Conservation (phyloP, 768 basidiomycete genomes). For the Tulasnella sp. region DNA sequence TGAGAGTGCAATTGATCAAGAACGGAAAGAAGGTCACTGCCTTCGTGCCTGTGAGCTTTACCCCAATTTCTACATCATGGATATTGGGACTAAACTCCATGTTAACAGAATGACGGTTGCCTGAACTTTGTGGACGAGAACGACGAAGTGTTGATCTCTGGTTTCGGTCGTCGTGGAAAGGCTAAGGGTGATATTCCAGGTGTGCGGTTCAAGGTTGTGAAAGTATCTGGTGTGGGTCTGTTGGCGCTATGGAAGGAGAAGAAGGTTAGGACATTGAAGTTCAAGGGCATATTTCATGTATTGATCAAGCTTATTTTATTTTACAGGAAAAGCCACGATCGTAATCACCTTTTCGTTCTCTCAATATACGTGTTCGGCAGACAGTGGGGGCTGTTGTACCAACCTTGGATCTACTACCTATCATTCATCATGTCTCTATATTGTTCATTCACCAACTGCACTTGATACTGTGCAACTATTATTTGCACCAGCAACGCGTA, state of each 20-base stretch:
- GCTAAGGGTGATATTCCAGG: slow-evolving; percentile 99
- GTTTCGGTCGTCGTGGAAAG: slow-evolving; percentile 99
- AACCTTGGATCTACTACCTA: too few species aligned
- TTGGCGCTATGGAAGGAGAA: slow-evolving; percentile 98
- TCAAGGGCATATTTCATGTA: not conserved
- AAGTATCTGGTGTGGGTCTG: slow-evolving; percentile 98
- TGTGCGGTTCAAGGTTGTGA: slow-evolving; percentile 99
- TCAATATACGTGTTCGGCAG: too few species aligned
- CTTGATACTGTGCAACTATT: too few species aligned
- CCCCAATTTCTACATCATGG: not conserved
- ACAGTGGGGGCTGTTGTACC: too few species aligned
- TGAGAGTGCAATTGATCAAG: slow-evolving; percentile 99
- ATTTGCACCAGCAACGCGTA: too few species aligned
- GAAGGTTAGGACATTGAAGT: slow-evolving; percentile 49
- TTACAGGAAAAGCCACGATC: slow-evolving; percentile 14
- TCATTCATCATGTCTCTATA: too few species aligned
- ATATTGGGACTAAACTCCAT: too few species aligned
- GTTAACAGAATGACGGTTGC: slow-evolving; percentile 84
- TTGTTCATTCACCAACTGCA: too few species aligned
- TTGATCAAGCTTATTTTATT: not conserved
- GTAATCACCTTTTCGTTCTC: too few species aligned
- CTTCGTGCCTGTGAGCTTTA: slow-evolving; percentile 79
- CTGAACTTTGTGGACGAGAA: slow-evolving; percentile 98
- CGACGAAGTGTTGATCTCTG: slow-evolving; percentile 98
- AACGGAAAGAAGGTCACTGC: slow-evolving; percentile 99